A percentile compares a stretch with the other conserved stretches of the same genome.
phyloP scores from a whole-genome alignment of 352 stramenopile species.

The Phytophthora nicotianae region DNA sequence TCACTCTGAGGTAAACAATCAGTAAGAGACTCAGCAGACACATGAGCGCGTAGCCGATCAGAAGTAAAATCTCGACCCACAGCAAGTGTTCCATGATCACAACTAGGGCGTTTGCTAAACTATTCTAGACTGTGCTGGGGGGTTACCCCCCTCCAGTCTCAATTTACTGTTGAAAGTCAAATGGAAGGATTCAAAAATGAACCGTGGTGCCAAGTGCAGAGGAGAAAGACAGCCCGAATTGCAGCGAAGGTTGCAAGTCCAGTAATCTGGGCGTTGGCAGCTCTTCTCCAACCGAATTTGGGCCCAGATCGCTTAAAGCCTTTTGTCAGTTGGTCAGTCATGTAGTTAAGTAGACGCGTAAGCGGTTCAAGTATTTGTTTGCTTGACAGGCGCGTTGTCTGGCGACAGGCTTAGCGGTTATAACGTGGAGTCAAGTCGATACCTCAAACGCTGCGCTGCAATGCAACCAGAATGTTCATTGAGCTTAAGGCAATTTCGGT shows the following conservation, averaged over 20 bases:
- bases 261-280: conserved; percentile 5
- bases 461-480: background rate
- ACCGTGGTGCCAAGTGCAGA: background rate
- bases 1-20: conserved; percentile 40
- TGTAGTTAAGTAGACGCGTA: too few species aligned
- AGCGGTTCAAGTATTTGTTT: background rate
- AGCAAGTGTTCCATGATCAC: conserved; percentile 9
- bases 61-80: conserved; percentile 32
- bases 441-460: too few species aligned
- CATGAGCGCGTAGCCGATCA: conserved; percentile 43
- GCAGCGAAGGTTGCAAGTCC: background rate
- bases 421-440: background rate
- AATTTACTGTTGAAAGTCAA: background rate
- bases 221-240: conserved; percentile 7
- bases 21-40: conserved; percentile 32
- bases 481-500: background rate
- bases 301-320: background rate
- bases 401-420: background rate
- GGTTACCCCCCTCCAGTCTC: background rate
- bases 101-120: background rate
- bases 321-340: too few species aligned
- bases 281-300: conserved; percentile 11
- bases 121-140: background rate
- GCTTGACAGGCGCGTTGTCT: background rate
- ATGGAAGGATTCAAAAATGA: conserved; percentile 13